Evolutionary conservation across 805 yeast genomes (phyloP).

Genomic region (Candida tallmaniae): DNA sequence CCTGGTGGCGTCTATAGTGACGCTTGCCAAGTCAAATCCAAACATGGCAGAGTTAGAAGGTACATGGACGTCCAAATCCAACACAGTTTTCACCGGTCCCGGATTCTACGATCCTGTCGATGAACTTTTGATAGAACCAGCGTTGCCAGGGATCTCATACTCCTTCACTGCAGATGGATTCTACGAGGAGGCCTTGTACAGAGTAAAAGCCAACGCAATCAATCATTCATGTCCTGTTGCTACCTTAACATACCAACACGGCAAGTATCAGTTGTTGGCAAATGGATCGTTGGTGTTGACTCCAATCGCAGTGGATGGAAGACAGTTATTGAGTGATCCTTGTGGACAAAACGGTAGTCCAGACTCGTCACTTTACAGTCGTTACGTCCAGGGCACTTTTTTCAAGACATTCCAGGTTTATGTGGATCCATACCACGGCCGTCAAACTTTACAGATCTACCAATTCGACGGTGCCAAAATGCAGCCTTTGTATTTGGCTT

Average conservation of each 20-base stretch:
- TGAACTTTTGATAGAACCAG: slow-evolving; percentile 91
- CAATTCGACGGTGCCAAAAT: slow-evolving; percentile 74
- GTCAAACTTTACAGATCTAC: slow-evolving; percentile 67
- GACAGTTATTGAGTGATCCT: slow-evolving; percentile 86
- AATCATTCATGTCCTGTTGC: slow-evolving; percentile 85
- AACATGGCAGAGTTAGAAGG: slow-evolving; percentile 57
- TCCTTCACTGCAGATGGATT: slow-evolving; percentile 91
- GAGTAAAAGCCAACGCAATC: slow-evolving; percentile 63
- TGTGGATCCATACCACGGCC: slow-evolving; percentile 80
- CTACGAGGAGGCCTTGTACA: slow-evolving; percentile 86
- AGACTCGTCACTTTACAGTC: slow-evolving; percentile 50
- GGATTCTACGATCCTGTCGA: slow-evolving; percentile 95
- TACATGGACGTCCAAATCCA: slow-evolving; percentile 94
- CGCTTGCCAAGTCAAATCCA: slow-evolving; percentile 21
- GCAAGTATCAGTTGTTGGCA: slow-evolving; percentile 56
- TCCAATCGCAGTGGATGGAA: slow-evolving; percentile 85
- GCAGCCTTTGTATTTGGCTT: slow-evolving; percentile 89
- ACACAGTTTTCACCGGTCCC: slow-evolving; percentile 95
- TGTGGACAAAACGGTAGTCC: slow-evolving; percentile 43
- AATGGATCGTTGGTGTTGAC: slow-evolving; percentile 67
- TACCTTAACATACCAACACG: slow-evolving; percentile 83
- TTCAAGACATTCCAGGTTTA: slow-evolving; percentile 55
- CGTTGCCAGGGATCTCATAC: slow-evolving; percentile 88
- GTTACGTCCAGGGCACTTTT: slow-evolving; percentile 66
- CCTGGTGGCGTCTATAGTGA: neutral